Percentiles rank a stretch among this genome's conserved stretches.
These are phyloP conservation scores for Ajuga reptans DNA, from an alignment of 305 asterid genomes.

Conservation along the genomic window DNA sequence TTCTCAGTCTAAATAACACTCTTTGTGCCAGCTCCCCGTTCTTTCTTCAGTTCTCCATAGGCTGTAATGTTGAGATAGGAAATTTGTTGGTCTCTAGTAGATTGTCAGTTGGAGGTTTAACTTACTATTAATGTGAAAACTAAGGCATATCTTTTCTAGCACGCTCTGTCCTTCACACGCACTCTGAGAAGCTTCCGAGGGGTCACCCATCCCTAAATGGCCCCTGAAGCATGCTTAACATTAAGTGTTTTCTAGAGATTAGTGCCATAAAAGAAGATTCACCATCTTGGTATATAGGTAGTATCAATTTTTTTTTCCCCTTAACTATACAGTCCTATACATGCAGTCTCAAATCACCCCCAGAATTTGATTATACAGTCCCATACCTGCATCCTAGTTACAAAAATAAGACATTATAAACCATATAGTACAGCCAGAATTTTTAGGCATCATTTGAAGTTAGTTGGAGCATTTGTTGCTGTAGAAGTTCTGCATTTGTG, in stretches of 20 bases:
- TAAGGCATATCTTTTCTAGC: neutral
- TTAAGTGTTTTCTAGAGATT: too few species aligned
- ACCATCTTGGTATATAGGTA: too few species aligned
- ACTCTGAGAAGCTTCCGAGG: too few species aligned
- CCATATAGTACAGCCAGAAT: neutral
- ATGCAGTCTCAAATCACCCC: too few species aligned
- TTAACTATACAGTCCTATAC: too few species aligned
- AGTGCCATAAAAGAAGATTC: too few species aligned
- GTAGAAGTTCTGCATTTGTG: too few species aligned
- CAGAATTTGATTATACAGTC: too few species aligned
- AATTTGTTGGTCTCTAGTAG: neutral
- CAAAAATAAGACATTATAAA: neutral
- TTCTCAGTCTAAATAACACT: neutral
- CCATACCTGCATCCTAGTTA: neutral
- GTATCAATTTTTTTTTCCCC: too few species aligned
- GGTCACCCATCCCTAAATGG: too few species aligned
- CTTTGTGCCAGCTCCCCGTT: neutral
- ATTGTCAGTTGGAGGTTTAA: neutral
- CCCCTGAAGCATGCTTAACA: too few species aligned
- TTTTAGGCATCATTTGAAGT: neutral
- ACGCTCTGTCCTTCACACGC: too few species aligned
- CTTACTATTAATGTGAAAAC: neutral
- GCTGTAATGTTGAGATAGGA: neutral
- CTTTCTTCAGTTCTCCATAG: neutral
- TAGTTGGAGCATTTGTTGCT: neutral